Evolutionary conservation across 2,329 filamentous ascomycete species (phyloP), one percentile per base, ranked within the genome.

Genomic region (Plenodomus lindquistii): DNA sequence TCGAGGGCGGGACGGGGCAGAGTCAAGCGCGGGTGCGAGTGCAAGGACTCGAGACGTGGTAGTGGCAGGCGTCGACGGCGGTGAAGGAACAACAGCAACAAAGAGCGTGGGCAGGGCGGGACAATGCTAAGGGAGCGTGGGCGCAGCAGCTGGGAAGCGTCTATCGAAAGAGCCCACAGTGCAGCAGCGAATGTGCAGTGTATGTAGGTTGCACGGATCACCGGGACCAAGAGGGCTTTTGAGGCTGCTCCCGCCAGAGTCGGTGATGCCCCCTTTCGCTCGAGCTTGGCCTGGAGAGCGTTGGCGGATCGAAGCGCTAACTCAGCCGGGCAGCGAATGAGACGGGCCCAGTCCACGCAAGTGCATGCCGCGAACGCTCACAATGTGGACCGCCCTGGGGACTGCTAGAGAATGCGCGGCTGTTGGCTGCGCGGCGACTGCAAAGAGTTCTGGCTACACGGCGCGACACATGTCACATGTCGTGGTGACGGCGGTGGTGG

Each of bases 231-330:
- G 20, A 53, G 37, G n/a, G 46, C 50, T 54, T 56, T 56, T 59
- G 50, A 50, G 48, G 47, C 46, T 48, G 45, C 37, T 43, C 21
- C 45, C 38, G 43, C 38, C 54, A 60, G 60, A 62, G 57, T 64
- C 57, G 57, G 60, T 58, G 48, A 56, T 59, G 58, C 61, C 62
- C n/a, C 65, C 62, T 65, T 63, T 63, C 54, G 51, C 52, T 17
- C 41, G 40, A 46, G 42, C 57, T 62, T 60, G 60, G 55, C 60
- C 39, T 31, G 42, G 53, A 45, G 44, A 52, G 48, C 52, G 56
- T 45, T 59, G 53, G 54, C 15, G 17, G 22, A 40, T 40, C 42
- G 17, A 41, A 55, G 60, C 59, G 61, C 60, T 65, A 64, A 53
- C 57, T 55, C 31, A 37, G 50, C 40, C 37, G 35, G 42, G 41